These are phyloP conservation scores for Phyllosticta citrichinensis DNA, from an alignment of 2,329 filamentous ascomycete genomes.

Conservation along the genomic window DNA sequence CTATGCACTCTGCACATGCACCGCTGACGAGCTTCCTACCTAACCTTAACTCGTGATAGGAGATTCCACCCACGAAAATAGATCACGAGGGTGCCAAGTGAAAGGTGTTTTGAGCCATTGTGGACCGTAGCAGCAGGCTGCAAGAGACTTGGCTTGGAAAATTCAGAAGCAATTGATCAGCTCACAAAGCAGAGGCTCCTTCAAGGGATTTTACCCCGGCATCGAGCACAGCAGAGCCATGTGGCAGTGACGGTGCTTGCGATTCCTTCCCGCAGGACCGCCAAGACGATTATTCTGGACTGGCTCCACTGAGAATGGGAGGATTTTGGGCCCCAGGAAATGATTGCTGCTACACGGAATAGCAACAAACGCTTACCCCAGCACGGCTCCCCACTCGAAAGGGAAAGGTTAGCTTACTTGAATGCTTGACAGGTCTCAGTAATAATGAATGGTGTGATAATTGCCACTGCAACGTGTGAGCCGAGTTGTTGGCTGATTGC, in stretches of 20 bases:
- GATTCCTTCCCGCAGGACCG: conserved; percentile 7
- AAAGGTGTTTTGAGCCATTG: conserved; percentile 7
- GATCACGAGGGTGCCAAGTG: conserved; percentile 7
- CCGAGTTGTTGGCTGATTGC: not conserved
- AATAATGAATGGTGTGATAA: not conserved
- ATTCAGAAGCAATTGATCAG: not conserved
- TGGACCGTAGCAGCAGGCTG: conserved; percentile 4
- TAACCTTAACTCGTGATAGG: conserved; percentile 2
- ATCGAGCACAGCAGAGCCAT: conserved; percentile 6
- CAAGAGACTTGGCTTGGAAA: not conserved
- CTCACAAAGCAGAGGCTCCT: not conserved
- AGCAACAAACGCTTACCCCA: conserved; percentile 7
- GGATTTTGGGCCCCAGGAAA: not conserved
- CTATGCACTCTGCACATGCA: conserved; percentile 5
- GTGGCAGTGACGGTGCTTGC: conserved; percentile 7
- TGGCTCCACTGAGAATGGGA: not conserved
- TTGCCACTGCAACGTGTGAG: not conserved
- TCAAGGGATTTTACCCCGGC: not conserved
- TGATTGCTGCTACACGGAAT: not conserved
- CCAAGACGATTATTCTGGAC: not conserved
- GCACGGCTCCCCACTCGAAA: conserved; percentile 6
- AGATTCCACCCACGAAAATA: conserved; percentile 6
- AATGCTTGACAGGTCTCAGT: not conserved
- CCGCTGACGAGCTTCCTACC: not conserved
- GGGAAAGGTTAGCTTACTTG: not conserved